Base-by-base conservation (phyloP, 768 basidiomycete species). In the Phallus indusiatus region DNA sequence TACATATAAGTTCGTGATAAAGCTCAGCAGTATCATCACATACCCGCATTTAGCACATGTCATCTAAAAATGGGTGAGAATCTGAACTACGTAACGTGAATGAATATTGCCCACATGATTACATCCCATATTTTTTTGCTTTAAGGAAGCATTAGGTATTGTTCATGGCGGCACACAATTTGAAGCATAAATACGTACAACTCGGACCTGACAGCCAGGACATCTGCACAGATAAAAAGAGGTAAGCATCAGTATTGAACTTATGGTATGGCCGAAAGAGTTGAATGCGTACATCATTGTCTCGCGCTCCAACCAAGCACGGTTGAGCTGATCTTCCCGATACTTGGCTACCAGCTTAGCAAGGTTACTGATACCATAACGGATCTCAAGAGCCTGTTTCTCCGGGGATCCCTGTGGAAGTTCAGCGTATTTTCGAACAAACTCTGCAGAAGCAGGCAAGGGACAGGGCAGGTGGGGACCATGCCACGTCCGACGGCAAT, bases 401-500 rank as follows among this genome's bases (percentile, higher is more conserved):
- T 74, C 74, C 6, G 67, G 64, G 4, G 84, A 85, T 8, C 73
- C 77, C 36, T 82, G 81, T 2, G 76, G 72, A 17, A 80, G 74
- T 1, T 74, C 76, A 61, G 88, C 73, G 67, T 94, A 94, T 59
- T 88, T 81, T 36, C 76, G 64, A 17, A 90, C 77, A 53, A 93
- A 68, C 46, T 77, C 73, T 64, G 86, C 82, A n/a, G 83, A 82
- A 28, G 81, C 71, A 10, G 84, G 80, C 24, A 88, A 79, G 0
- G 82, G 80, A 62, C 93, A 95, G 10, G 78, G 72, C 5, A 82
- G 78, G 53, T 86, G 78, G 1, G 88, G 83, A 1, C 93, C 93
- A 68, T 95, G 93, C 92, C 93, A 95, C 53, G 88, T 86, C 48
- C 83, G 79, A 62, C 78, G 80, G 68, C 93, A 96, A 64, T 87